Conservation (phyloP, 2,329 filamentous ascomycete genomes). For the Colletotrichum sp. region DNA sequence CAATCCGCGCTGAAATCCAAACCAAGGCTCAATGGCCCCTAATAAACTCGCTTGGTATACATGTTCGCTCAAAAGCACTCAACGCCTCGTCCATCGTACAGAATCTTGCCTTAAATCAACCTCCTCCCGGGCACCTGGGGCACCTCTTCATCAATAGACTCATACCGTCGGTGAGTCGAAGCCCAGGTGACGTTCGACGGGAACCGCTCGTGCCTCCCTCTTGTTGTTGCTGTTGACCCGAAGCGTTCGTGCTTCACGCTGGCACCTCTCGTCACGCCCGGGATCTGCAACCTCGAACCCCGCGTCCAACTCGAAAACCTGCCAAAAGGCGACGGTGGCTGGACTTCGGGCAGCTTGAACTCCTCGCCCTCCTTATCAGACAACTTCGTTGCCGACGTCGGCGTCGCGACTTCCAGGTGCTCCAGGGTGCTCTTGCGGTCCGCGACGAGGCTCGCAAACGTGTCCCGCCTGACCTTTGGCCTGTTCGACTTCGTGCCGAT, state of each 20-base stretch:
- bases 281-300: conserved; percentile 7
- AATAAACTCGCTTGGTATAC: neutral
- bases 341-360: conserved; percentile 5
- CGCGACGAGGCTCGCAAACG: neutral
- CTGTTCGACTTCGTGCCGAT: conserved; percentile 23
- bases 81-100: neutral
- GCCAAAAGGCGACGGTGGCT: neutral
- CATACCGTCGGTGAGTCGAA: neutral
- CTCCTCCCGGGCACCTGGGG: neutral
- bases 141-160: neutral
- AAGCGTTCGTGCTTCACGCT: neutral
- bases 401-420: neutral
- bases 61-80: neutral
- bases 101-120: neutral
- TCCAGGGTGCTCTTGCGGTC: neutral
- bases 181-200: neutral
- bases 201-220: neutral
- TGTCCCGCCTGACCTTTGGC: neutral
- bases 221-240: neutral
- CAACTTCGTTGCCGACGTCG: neutral
- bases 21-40: neutral
- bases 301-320: neutral
- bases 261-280: neutral
- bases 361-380: neutral
- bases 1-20: neutral